Evolutionary conservation across 2,329 filamentous ascomycete species (phyloP), one percentile per base, ranked within the genome.

Genomic region (Fusarium sulawesiense): DNA sequence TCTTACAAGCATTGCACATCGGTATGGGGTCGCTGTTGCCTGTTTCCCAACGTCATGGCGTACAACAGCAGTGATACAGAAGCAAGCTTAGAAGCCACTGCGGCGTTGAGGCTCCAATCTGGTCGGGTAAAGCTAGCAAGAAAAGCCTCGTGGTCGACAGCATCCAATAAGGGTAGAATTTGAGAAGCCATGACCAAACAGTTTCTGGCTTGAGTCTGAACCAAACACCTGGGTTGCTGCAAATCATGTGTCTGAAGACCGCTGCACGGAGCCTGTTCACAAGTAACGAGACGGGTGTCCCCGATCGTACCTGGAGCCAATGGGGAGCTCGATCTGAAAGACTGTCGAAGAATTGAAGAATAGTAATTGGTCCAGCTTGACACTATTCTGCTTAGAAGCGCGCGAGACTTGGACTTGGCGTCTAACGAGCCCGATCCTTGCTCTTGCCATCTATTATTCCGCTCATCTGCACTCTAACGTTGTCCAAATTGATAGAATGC

Each of bases 201-300:
- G 44, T 70, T 63, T 68, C 67, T 47, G 44, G 59, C 62, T 72
- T 60, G 42, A 72, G 59, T 55, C 54, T 41, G 73, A 71, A 68
- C 71, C 72, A 68, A 63, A 68, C 57, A 64, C 63, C 63, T 75
- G 73, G 73, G 64, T 68, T 71, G 60, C 66, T 78, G 73, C 75
- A 76, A 79, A 79, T 79, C 76, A 79, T 77, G 75, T 75, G 73
- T 69, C 64, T 68, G 61, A 70, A 64, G 66, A 72, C 42, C 48
- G 62, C 69, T 76, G 74, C 74, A 73, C 55, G 70, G 54, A 74
- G 72, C 70, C 64, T 73, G 60, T 64, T 67, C 60, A 47, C 60
- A 65, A 72, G 62, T 53, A 61, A 65, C 63, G 64, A 70, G 68
- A 68, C 50, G 65, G 66, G 51, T 73, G 59, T 47, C 56, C 64